Evolutionary conservation across 495 filamentous ascomycete species (phyloP), one percentile per base, ranked within the genome.

Genomic region (Annulohypoxylon stygium): DNA sequence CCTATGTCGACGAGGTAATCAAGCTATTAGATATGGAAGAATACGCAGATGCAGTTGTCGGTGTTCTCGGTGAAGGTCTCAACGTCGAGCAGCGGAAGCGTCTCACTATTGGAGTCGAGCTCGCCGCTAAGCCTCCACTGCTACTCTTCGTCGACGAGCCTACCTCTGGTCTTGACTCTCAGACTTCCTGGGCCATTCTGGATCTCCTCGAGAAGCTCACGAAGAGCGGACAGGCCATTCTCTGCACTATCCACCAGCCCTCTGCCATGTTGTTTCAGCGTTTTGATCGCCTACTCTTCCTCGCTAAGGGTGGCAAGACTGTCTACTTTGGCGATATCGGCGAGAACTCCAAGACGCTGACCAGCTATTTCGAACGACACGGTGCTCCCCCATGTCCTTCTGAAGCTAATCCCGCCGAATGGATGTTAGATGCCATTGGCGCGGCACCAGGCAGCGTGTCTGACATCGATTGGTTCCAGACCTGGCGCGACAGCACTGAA

Each of bases 361-460:
- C 89, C 1, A 86, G 79, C 70, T 97, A 97, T 81, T 97, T 97
- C 72, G 92, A 96, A 81, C 84, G 85, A 54, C 91, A 95, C 75
- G 91, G 94, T 53, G 93, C 91, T 3, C 82, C 85, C 18, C 84
- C 88, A 47, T 97, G 94, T 80, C 92, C 92, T 2, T 70, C 77
- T 2, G 90, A 92, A 14, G 92, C 93, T n/a, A 98, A 93, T 81
- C 94, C 94, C 30, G 95, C 95, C 18, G 95, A 98, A 81, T 97
- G 93, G 93, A 97, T 98, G 93, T 85, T 98, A 39, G 94, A 97
- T 76, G 91, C 93, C 55, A 97, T 95, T 75, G 95, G 95, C 69
- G 94, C 93, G 26, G 94, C 95, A 1, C 94, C 95, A n/a, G 93
- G 93, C 25, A 90, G 89, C 18, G 78, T 85, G 63, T 90, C 89